Conservation (phyloP, 129 eudicot genomes). For the Helianthus annuus region HanXRQr2.0-SUNRISE NC_035436.2:186449875-186450374, state of each 20-base stretch:
- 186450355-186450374: constrained; percentile 69
- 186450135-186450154: constrained; percentile 77
- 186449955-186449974: constrained; percentile 53
- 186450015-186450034: constrained; percentile 25
- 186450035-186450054: constrained; percentile 66
- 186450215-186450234: constrained; percentile 58
- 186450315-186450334: constrained; percentile 71
- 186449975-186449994: constrained; percentile 47
- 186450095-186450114: constrained; percentile 32
- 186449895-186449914: constrained; percentile 68
- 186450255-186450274: constrained; percentile 69
- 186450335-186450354: constrained; percentile 64
- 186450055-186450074: constrained; percentile 89
- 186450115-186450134: constrained; percentile 50
- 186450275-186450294: constrained; percentile 64
- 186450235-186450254: constrained; percentile 75
- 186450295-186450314: constrained; percentile 22
- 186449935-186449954: constrained; percentile 61
- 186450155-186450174: constrained; percentile 66
- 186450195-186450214: constrained; percentile 71
- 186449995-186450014: background rate
- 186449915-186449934: constrained; percentile 70
- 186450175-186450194: constrained; percentile 90
- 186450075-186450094: constrained; percentile 75
- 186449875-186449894: constrained; percentile 92